phyloP scores from a whole-genome alignment of 2,329 filamentous ascomycete genomes.

The Diaporthe batatas region DNA sequence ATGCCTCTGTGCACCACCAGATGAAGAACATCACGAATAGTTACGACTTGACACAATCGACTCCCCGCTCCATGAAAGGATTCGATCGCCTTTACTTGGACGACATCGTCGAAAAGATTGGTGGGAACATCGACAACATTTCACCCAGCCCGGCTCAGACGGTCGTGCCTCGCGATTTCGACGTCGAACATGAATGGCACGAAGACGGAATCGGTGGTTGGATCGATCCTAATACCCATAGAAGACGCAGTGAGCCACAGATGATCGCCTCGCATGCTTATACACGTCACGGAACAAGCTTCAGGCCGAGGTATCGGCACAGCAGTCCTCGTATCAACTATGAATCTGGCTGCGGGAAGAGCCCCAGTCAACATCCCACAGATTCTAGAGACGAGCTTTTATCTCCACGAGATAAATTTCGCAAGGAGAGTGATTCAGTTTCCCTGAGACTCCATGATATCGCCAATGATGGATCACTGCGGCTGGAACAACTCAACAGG shows the following conservation, averaged over 20 bases:
- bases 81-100: not conserved
- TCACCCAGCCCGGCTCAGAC: not conserved
- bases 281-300: not conserved
- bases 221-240: not conserved
- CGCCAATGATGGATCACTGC: not conserved
- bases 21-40: not conserved
- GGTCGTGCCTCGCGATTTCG: not conserved
- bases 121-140: not conserved
- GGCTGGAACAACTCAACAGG: conserved; percentile 10
- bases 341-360: not conserved
- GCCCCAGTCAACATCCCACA: not conserved
- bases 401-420: not conserved
- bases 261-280: fast-evolving
- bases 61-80: not conserved
- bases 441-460: not conserved
- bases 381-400: too few relatives aligned
- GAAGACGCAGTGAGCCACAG: not conserved
- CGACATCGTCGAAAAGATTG: not conserved
- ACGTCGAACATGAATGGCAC: not conserved
- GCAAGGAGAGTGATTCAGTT: not conserved
- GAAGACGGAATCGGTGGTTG: not conserved
- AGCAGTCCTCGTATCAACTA: not conserved
- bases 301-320: not conserved
- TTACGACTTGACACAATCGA: not conserved
- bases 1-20: not conserved